These are phyloP conservation scores for Rugonectria rugulosa DNA, from an alignment of 2,329 filamentous ascomycete genomes.

Conservation along the genomic window DNA sequence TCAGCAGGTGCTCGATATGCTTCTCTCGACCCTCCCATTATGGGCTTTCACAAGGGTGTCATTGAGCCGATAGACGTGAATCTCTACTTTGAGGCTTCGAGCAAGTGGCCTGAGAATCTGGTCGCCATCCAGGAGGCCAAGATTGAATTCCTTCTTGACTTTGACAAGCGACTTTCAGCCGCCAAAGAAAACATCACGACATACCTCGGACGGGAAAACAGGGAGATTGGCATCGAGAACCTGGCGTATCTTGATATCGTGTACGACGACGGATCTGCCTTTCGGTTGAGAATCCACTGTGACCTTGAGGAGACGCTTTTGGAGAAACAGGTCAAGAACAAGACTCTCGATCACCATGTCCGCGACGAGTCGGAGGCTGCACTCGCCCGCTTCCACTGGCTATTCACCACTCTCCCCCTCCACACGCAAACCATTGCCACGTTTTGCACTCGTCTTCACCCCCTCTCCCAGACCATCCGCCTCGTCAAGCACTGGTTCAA, in stretches of 20 bases:
- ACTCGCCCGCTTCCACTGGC: conserved; percentile 74
- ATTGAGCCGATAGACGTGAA: conserved; percentile 75
- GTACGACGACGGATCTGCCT: conserved; percentile 74
- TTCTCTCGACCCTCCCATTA: conserved; percentile 57
- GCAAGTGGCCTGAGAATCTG: conserved; percentile 91
- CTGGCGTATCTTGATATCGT: conserved; percentile 83
- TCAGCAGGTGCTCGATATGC: conserved; percentile 78
- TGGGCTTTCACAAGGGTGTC: conserved; percentile 53
- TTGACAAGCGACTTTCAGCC: conserved; percentile 74
- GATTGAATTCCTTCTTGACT: conserved; percentile 83
- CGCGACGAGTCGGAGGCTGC: conserved; percentile 75
- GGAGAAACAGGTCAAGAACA: conserved; percentile 80
- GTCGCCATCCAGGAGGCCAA: conserved; percentile 93
- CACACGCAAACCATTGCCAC: conserved; percentile 84
- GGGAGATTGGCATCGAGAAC: conserved; percentile 73
- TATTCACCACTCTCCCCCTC: conserved; percentile 75
- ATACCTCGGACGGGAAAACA: conserved; percentile 83
- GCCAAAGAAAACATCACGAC: conserved; percentile 67
- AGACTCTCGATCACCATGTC: conserved; percentile 67
- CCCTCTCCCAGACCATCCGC: conserved; percentile 83
- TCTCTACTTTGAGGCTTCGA: conserved; percentile 92
- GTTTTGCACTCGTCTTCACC: conserved; percentile 79
- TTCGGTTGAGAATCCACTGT: conserved; percentile 87
- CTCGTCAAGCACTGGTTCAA: conserved; percentile 91
- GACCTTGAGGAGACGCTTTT: conserved; percentile 86